Conservation (phyloP, 805 yeast genomes). For the Zygosaccharomyces bailii region DNA sequence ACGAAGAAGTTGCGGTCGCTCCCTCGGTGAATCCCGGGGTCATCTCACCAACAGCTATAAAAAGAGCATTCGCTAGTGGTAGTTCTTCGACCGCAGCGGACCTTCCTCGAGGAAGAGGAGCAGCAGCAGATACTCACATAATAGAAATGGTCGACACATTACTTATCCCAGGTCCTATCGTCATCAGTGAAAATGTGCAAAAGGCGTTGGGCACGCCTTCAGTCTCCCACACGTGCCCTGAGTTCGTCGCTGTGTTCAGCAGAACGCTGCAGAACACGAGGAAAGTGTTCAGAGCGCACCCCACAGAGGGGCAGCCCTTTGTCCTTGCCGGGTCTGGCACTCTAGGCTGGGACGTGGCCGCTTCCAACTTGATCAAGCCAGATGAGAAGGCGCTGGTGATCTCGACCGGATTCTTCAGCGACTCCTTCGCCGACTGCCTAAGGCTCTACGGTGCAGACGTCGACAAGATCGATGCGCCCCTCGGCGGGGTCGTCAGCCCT, state of each 20-base stretch:
- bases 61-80: neutral
- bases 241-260: conserved; percentile 72
- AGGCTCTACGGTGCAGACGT: conserved; percentile 71
- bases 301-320: conserved; percentile 61
- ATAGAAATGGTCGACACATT: conserved; percentile 31
- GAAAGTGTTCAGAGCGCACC: conserved; percentile 66
- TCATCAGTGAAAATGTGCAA: conserved; percentile 75
- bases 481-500: conserved; percentile 68
- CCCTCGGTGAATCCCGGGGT: neutral
- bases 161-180: conserved; percentile 85
- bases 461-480: conserved; percentile 63
- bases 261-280: conserved; percentile 64
- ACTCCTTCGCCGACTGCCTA: conserved; percentile 74
- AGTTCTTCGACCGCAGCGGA: too few relatives aligned
- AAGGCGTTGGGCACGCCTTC: conserved; percentile 79
- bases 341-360: conserved; percentile 90
- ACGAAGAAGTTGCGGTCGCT: neutral
- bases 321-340: conserved; percentile 91
- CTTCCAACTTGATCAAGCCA: conserved; percentile 63
- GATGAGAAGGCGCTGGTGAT: conserved; percentile 76
- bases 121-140: too few relatives aligned
- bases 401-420: conserved; percentile 88
- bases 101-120: too few relatives aligned
- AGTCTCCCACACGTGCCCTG: conserved; percentile 86
- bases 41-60: neutral